phyloP scores from a whole-genome alignment of 2,329 filamentous ascomycete genomes.

The Fusarium subglutinans region DNA sequence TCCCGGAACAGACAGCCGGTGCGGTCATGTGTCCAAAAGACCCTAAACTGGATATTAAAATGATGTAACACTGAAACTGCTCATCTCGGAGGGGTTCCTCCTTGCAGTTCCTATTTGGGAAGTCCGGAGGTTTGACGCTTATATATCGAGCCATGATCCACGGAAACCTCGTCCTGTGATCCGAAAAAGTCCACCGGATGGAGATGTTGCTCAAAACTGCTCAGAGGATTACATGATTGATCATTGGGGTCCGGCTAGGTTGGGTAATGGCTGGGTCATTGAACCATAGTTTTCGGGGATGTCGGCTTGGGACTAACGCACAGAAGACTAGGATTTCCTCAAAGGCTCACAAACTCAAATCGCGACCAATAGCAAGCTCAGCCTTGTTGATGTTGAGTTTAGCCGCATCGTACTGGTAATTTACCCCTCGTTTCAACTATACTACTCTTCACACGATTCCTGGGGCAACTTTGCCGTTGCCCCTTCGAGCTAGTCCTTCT shows the following conservation, averaged over 20 bases:
- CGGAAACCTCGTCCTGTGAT: conserved; percentile 9
- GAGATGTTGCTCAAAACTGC: neutral
- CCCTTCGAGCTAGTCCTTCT: neutral
- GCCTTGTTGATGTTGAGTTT: neutral
- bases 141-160: conserved; percentile 3
- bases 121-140: conserved; percentile 6
- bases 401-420: neutral
- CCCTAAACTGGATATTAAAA: neutral
- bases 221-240: neutral
- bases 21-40: neutral
- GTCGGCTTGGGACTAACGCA: neutral
- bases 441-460: neutral
- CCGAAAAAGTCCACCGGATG: neutral
- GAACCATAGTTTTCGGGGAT: neutral
- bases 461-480: neutral
- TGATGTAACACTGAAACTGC: conserved; percentile 15
- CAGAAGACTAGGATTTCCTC: neutral
- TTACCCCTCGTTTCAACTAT: neutral
- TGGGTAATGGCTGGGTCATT: neutral
- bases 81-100: conserved; percentile 32
- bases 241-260: neutral
- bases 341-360: neutral
- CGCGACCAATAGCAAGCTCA: neutral
- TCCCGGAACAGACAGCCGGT: conserved; percentile 2
- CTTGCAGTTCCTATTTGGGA: conserved; percentile 22